Evolutionary conservation across 805 yeast species (phyloP).

Genomic region (Suhomyces xylopsoci): DNA sequence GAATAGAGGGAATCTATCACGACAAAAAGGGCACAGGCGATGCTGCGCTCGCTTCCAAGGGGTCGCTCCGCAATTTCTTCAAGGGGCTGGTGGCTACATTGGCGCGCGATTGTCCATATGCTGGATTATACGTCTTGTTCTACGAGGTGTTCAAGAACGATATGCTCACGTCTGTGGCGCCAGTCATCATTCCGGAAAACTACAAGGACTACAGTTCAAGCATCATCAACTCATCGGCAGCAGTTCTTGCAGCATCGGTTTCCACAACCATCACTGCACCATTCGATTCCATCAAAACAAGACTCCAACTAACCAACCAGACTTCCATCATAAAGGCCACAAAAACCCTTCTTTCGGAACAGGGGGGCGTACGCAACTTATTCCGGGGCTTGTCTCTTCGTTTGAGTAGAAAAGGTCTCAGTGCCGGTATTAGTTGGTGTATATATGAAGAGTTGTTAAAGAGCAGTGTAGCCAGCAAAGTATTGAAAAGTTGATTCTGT

Average conservation of each 20-base stretch:
- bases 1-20: slow-evolving; percentile 52
- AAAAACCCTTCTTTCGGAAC: slow-evolving; percentile 40
- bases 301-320: slow-evolving; percentile 68
- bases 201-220: slow-evolving; percentile 23
- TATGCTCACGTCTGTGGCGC: slow-evolving; percentile 39
- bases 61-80: slow-evolving; percentile 66
- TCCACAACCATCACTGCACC: slow-evolving; percentile 92
- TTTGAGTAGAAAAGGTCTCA: slow-evolving; percentile 77
- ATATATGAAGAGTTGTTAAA: slow-evolving; percentile 86
- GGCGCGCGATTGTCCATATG: slow-evolving; percentile 92
- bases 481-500: slow-evolving; percentile 1
- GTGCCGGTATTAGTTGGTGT: slow-evolving; percentile 97
- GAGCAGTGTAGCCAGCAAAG: not conserved
- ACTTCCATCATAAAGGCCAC: slow-evolving; percentile 38
- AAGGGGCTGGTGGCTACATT: slow-evolving; percentile 85
- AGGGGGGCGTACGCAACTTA: slow-evolving; percentile 53
- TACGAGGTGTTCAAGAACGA: slow-evolving; percentile 73
- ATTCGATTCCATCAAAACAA: slow-evolving; percentile 88
- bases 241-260: slow-evolving; percentile 69
- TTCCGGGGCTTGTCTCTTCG: slow-evolving; percentile 85
- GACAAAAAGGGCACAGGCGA: slow-evolving; percentile 14
- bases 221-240: slow-evolving; percentile 68
- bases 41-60: slow-evolving; percentile 2
- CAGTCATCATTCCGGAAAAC: slow-evolving; percentile 7
- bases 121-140: slow-evolving; percentile 84